Base-by-base conservation (phyloP, 2,329 filamentous ascomycete genomes). In the Arachnopeziza araneosa region DNA sequence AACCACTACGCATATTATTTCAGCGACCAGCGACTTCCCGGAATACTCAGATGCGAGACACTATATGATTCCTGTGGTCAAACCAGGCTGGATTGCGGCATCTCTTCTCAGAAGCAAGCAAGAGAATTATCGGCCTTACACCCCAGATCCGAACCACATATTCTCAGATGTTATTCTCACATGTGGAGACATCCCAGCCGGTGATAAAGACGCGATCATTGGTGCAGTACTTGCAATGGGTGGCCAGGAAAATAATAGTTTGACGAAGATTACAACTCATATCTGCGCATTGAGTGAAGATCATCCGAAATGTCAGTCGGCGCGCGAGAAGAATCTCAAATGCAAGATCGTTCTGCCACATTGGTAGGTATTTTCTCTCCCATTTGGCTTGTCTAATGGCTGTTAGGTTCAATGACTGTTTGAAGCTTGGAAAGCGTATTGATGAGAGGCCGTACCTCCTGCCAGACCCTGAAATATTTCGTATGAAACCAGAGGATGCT, bases 281-380 rank as follows among this genome's bases (percentile, higher is more conserved):
- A 83, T 99, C 58, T 93, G 96, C 62, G 90, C 93, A 5, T 78
- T 96, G 62, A 85, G 84, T 5, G 80, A 89, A 72, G 87, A 93
- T 36, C 84, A 93, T 59, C 83, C 86, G 2, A 91, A 92, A 72
- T 89, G 88, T 63, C 71, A 81, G 62, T 72, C 84, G 57, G 88
- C 87, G 0, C 65, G 79, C 51, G 77, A 81, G 9, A 96, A 87
- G 73, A 82, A 82, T 1, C 78, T 90, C 57, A 85, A 85, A 58
- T 85, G 85, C 74, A 93, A 91, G 74, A 88, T 97, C 61, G 90
- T 99, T 21, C 79, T 99, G 56, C 95, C 95, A 48, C 95, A 98
- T 72, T 98, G 95, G 91, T 92, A 77, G 36, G 52, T 53, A 56
- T 19, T 57, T 5, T 50, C 1, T 17, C 7, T 12, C 2, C n/a